A percentile compares a stretch with the other conserved stretches of the same genome.
Evolutionary conservation across 2,329 filamentous ascomycete species (phyloP).

Genomic region (Ophiocordyceps camponoti-rufipedis): DNA sequence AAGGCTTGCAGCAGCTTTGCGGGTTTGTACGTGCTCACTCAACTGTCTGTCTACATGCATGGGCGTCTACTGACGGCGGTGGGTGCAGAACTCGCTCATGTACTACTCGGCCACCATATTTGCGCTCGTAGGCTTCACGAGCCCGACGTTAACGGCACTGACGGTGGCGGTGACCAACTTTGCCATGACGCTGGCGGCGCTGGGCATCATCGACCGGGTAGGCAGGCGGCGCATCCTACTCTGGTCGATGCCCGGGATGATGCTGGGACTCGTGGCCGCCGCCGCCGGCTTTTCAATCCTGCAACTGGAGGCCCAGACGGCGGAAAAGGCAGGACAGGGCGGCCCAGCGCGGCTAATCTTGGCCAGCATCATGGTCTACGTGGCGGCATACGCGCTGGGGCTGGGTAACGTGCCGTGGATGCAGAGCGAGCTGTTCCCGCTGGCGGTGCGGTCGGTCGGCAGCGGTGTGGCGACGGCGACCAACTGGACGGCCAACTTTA

Average conservation of each 20-base stretch:
- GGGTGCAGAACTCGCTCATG: slow-evolving; percentile 61
- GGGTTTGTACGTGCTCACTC: slow-evolving; percentile 44
- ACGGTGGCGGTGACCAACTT: slow-evolving; percentile 74
- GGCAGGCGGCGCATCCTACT: slow-evolving; percentile 68
- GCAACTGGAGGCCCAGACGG: slow-evolving; percentile 17
- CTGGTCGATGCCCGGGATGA: slow-evolving; percentile 72
- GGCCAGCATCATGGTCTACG: slow-evolving; percentile 61
- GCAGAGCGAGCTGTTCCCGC: slow-evolving; percentile 79
- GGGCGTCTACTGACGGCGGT: slow-evolving; percentile 1
- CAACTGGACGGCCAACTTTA: slow-evolving; percentile 75
- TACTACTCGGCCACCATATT: slow-evolving; percentile 81
- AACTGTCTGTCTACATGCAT: background rate
- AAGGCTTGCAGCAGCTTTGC: slow-evolving; percentile 75
- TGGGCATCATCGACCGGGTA: slow-evolving; percentile 60
- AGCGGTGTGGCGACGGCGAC: slow-evolving; percentile 61
- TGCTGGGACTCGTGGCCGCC: slow-evolving; percentile 49
- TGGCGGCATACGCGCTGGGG: slow-evolving; percentile 70
- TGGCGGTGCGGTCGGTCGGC: slow-evolving; percentile 54
- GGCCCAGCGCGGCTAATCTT: slow-evolving; percentile 34
- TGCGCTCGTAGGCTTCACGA: slow-evolving; percentile 55
- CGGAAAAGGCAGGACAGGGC: background rate
- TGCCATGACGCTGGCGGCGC: slow-evolving; percentile 55
- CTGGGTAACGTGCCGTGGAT: slow-evolving; percentile 93
- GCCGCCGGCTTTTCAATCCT: slow-evolving; percentile 55
- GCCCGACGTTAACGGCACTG: slow-evolving; percentile 63